Base-by-base conservation (phyloP, 768 basidiomycete species). In the Leccinum incarnatum region DNA sequence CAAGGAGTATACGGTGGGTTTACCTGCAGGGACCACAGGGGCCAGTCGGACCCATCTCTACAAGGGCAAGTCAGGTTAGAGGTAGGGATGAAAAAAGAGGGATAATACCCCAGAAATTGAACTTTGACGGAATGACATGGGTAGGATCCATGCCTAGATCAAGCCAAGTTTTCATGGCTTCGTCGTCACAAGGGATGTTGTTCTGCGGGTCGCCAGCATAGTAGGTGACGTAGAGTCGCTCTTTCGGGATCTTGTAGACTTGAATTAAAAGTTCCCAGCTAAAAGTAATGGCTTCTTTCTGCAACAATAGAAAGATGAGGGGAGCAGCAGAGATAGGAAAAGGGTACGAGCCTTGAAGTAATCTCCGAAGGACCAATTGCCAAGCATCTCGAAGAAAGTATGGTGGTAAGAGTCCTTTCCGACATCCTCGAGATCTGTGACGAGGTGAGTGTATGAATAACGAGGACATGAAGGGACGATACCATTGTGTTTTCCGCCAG, bases 321-420 rank as follows among this genome's bases (percentile, higher is more conserved):
- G 48, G 14, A 30, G 55, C 8, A 42, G 34, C 36, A 48, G 48
- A 14, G 25, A 60, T 15, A 3, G 11, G 46, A 17, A 34, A 51
- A n/a, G 8, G 40, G 37, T 30, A 66, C 72, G 48, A 53, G 85
- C 95, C 85, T 99, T 99, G 86, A 99, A 99, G 79, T 99, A 99
- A 74, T 99, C 95, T 0, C 97, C 97, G 65, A 98, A 99, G 4
- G 95, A 98, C 97, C 97, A 99, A 74, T 99, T 99, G 40, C 97
- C 97, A 62, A 99, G 77, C 97, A 99, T 99, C 77, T 99, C 97
- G 69, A 99, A 99, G 77, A 96, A 95, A 2, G 93, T 97, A 70
- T 96, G 91, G 69, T 98, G 96, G 73, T 98, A 98, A 2, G 94
- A 95, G 72, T 98, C 97, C 75, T 95, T 96, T 40, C 97, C 97